Evolutionary conservation across 2,329 filamentous ascomycete genomes (phyloP), one percentile per base, ranked within the genome.

Genomic region (Diaporthe ilicicola): DNA sequence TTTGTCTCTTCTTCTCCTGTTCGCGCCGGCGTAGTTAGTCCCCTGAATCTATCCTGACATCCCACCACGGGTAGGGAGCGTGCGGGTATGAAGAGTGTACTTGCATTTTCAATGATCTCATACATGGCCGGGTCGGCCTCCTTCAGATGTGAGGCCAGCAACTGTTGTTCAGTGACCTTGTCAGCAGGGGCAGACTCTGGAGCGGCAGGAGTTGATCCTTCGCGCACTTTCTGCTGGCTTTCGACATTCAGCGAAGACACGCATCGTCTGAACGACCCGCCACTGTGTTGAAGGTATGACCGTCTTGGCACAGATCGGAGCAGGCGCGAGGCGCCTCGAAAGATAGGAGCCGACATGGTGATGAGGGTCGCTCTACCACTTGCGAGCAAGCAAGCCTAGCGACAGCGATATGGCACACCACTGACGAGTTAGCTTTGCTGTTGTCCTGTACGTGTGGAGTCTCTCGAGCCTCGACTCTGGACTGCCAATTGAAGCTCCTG

Each of bases 1-100:
- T 97, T 83, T 99, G 96, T 76, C 96, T 90, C 76, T 89, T 89
- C 89, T 98, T 98, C 87, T 99, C 96, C 94, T 97, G 70, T 72
- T 72, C n/a, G 22, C 17, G 22, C 44, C 32, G 55, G 46, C 27
- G 32, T 13, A n/a, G 53, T 73, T 42, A 73, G 71, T 54, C 46
- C n/a, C 37, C 4, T 39, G 19, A 12, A 2, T 13, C 3, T 32
- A 24, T 27, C 8, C 10, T 15, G 44, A 17, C 27, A 10, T 54
- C 37, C 5, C 9, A 19, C 27, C 27, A 22, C 15, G 5, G 34
- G 22, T 17, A 67, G 37, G 69, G 19, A 29, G 42, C 7, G 3
- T 2, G 12, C 2, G 17, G 13, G n/a, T 34, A 13, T 32, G 37
- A 56, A 56, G 48, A 34, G 37, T 32, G 34, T 55, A 34, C 82